Evolutionary conservation across 805 yeast genomes (phyloP).

Genomic region (Yarrowia sp.): DNA sequence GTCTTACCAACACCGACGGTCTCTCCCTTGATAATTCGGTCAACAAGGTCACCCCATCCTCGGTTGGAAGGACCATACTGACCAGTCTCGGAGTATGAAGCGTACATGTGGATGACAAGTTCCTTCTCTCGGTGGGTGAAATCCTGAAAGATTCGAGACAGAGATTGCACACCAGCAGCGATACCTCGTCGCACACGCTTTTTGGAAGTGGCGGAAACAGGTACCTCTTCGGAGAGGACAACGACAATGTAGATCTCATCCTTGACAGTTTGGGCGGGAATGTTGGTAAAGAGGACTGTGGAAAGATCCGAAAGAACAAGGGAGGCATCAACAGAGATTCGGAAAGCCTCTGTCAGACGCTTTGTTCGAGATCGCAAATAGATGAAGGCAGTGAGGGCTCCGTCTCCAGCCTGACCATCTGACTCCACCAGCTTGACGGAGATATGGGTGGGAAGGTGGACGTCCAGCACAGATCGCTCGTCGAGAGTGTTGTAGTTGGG

Average conservation of each 20-base stretch:
- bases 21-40: slow-evolving; percentile 72
- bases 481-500: slow-evolving; percentile 43
- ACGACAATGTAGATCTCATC: slow-evolving; percentile 74
- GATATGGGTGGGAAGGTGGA: slow-evolving; percentile 49
- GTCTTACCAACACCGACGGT: slow-evolving; percentile 59
- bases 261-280: slow-evolving; percentile 58
- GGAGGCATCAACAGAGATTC: slow-evolving; percentile 58
- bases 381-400: slow-evolving; percentile 74
- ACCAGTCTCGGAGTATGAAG: slow-evolving; percentile 56
- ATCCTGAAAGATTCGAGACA: slow-evolving; percentile 69
- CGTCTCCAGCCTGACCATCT: slow-evolving; percentile 50
- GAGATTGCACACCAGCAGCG: slow-evolving; percentile 85
- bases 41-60: slow-evolving; percentile 89
- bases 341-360: slow-evolving; percentile 75
- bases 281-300: slow-evolving; percentile 74
- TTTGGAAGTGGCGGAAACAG: slow-evolving; percentile 38
- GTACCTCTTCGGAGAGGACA: slow-evolving; percentile 65
- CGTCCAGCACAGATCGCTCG: slow-evolving; percentile 26
- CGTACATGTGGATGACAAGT: slow-evolving; percentile 66
- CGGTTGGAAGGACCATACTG: slow-evolving; percentile 47
- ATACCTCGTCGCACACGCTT: slow-evolving; percentile 62
- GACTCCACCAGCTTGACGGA: slow-evolving; percentile 75
- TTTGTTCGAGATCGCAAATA: slow-evolving; percentile 61
- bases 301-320: slow-evolving; percentile 65
- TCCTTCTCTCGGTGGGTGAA: slow-evolving; percentile 63